Conservation (phyloP, 192 early-diverging fungal genomes). For the Linnemannia schmuckeri region DNA sequence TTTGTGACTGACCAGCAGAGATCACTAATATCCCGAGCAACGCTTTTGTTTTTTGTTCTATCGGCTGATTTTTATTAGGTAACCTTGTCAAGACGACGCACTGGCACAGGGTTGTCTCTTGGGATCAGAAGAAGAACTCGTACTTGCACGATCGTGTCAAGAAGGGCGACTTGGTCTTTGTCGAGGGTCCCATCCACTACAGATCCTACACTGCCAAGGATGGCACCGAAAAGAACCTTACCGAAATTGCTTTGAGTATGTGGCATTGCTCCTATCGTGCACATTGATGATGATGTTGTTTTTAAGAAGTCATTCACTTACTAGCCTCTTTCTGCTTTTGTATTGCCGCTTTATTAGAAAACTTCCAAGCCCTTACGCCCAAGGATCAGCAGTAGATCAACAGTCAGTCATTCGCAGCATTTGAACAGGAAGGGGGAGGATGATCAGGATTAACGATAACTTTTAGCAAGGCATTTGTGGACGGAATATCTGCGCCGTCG, state of each 20-base stretch:
- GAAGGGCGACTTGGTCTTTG: constrained; percentile 74
- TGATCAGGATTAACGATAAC: background rate
- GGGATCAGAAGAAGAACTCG: constrained; percentile 50
- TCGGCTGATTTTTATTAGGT: constrained; percentile 38
- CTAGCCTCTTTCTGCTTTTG: background rate
- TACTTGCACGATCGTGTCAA: constrained; percentile 63
- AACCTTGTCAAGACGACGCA: constrained; percentile 76
- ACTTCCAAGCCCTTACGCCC: constrained; percentile 38
- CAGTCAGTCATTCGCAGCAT: background rate
- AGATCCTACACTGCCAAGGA: constrained; percentile 74
- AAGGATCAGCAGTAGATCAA: constrained; percentile 30
- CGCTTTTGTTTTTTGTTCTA: background rate
- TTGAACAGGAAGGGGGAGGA: background rate
- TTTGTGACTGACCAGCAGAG: constrained; percentile 4
- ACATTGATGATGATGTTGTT: background rate
- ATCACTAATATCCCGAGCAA: constrained; percentile 1
- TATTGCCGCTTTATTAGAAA: constrained; percentile 5
- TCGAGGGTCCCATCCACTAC: constrained; percentile 75
- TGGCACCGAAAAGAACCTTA: constrained; percentile 63
- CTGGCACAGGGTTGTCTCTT: constrained; percentile 74
- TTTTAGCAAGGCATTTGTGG: background rate
- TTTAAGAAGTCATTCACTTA: background rate
- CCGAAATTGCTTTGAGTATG: constrained; percentile 66
- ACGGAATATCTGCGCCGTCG: background rate
- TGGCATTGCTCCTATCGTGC: background rate